phyloP scores from a whole-genome alignment of 2,329 filamentous ascomycete genomes.

The Monilinia fructicola region DNA sequence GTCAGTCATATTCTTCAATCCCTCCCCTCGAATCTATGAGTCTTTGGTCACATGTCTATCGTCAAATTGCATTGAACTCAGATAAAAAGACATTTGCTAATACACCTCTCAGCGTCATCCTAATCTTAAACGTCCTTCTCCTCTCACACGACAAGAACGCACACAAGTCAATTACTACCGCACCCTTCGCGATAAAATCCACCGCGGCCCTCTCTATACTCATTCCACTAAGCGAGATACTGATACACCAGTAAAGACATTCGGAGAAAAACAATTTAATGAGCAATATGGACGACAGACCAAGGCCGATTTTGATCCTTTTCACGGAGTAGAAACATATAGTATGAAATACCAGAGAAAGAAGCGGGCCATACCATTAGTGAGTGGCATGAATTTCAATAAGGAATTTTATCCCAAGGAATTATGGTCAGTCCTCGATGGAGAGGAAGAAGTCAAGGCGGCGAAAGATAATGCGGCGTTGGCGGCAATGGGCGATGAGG shows the following conservation, averaged over 20 bases:
- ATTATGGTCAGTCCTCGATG: slow-evolving; percentile 54
- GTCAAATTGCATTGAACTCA: not conserved
- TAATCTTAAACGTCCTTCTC: slow-evolving; percentile 42
- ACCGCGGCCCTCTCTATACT: slow-evolving; percentile 59
- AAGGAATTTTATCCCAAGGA: slow-evolving; percentile 59
- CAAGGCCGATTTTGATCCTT: slow-evolving; percentile 56
- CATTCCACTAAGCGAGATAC: slow-evolving; percentile 36
- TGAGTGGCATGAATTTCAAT: slow-evolving; percentile 54
- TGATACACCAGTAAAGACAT: slow-evolving; percentile 45
- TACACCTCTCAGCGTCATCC: slow-evolving; percentile 35
- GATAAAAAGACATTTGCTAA: slow-evolving; percentile 9
- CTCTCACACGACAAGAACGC: slow-evolving; percentile 48
- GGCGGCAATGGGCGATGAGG: slow-evolving; percentile 35
- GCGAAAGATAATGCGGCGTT: slow-evolving; percentile 40
- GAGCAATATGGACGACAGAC: slow-evolving; percentile 36
- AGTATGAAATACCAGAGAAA: slow-evolving; percentile 58
- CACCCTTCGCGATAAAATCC: slow-evolving; percentile 53
- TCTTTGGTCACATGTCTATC: not conserved
- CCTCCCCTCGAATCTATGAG: not conserved
- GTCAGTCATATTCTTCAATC: slow-evolving; percentile 32
- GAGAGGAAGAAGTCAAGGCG: slow-evolving; percentile 36
- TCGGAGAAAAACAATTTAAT: slow-evolving; percentile 44
- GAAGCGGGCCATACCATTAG: slow-evolving; percentile 53
- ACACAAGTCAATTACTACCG: slow-evolving; percentile 51
- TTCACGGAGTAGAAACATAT: slow-evolving; percentile 61